These are phyloP conservation scores for Arthrobotrys megalospora DNA, from an alignment of 2,329 filamentous ascomycete species.

Conservation along the genomic window DNA sequence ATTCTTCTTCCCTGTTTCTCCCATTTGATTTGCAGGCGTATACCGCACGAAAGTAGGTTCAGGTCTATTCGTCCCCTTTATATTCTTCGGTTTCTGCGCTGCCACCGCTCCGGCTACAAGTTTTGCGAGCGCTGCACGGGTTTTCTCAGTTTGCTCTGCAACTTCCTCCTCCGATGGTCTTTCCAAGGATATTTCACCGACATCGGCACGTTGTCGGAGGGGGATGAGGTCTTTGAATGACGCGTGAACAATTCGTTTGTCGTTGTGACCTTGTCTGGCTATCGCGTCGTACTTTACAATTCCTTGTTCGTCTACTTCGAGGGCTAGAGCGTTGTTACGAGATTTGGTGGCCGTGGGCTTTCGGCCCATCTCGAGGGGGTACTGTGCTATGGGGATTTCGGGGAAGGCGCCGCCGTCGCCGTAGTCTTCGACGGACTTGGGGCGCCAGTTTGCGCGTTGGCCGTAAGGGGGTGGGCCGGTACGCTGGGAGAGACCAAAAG, in stretches of 20 bases:
- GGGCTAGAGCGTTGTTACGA: constrained; percentile 76
- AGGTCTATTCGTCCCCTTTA: constrained; percentile 83
- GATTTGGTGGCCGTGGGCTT: constrained; percentile 81
- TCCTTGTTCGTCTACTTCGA: constrained; percentile 90
- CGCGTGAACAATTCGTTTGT: constrained; percentile 87
- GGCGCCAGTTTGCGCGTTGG: constrained; percentile 89
- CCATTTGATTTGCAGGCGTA: constrained; percentile 97
- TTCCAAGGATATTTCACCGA: constrained; percentile 89
- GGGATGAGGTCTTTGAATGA: constrained; percentile 98
- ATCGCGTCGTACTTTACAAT: constrained; percentile 98
- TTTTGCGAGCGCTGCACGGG: constrained; percentile 85
- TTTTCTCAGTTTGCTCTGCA: constrained; percentile 85
- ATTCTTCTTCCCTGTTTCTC: constrained; percentile 84
- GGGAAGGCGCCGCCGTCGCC: constrained; percentile 97
- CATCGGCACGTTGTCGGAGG: constrained; percentile 90
- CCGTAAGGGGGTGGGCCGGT: constrained; percentile 89
- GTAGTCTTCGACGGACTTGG: constrained; percentile 89
- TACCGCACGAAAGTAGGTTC: constrained; percentile 96
- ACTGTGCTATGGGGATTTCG: constrained; percentile 92
- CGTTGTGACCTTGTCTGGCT: constrained; percentile 87
- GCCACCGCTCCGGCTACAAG: constrained; percentile 88
- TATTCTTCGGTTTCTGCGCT: constrained; percentile 95
- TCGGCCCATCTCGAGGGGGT: constrained; percentile 93
- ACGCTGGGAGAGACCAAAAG: constrained; percentile 68
- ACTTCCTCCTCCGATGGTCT: constrained; percentile 89